phyloP scores from a whole-genome alignment of 257 asterid genomes.

The Plantago major region DNA sequence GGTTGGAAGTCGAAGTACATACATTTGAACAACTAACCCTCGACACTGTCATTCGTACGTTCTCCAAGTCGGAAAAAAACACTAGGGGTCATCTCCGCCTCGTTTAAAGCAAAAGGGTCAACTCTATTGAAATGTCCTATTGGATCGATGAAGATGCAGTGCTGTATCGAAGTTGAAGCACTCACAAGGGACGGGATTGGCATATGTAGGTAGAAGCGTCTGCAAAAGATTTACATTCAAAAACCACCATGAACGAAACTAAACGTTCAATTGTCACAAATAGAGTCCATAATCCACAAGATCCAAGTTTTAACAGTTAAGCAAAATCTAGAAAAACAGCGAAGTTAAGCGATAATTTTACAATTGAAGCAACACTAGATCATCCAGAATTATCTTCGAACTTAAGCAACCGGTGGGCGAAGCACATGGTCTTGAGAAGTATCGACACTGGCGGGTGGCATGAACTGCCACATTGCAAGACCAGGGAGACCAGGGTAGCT shows the following conservation, averaged over 20 bases:
- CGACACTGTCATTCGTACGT: too few species aligned
- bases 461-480: slow-evolving; percentile 98
- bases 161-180: too few species aligned
- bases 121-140: too few species aligned
- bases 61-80: too few species aligned
- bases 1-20: too few species aligned
- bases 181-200: too few species aligned
- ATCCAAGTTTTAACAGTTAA: slow-evolving; percentile 36
- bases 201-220: too few species aligned
- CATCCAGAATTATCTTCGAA: slow-evolving; percentile 20
- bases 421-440: slow-evolving; percentile 97
- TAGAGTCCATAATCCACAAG: slow-evolving; percentile 31
- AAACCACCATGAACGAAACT: slow-evolving; percentile 14
- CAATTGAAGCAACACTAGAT: slow-evolving; percentile 23
- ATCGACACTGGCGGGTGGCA: slow-evolving; percentile 97
- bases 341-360: slow-evolving; percentile 24
- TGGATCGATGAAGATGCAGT: too few species aligned
- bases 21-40: too few species aligned
- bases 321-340: slow-evolving; percentile 26
- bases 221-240: too few species aligned
- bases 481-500: slow-evolving; percentile 85
- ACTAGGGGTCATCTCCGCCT: too few species aligned
- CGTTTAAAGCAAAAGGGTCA: too few species aligned
- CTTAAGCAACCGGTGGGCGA: slow-evolving; percentile 93
- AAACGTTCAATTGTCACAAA: slow-evolving; percentile 26